Evolutionary conservation across 2,329 filamentous ascomycete genomes (phyloP).

Genomic region (Aureobasidium sp.): DNA sequence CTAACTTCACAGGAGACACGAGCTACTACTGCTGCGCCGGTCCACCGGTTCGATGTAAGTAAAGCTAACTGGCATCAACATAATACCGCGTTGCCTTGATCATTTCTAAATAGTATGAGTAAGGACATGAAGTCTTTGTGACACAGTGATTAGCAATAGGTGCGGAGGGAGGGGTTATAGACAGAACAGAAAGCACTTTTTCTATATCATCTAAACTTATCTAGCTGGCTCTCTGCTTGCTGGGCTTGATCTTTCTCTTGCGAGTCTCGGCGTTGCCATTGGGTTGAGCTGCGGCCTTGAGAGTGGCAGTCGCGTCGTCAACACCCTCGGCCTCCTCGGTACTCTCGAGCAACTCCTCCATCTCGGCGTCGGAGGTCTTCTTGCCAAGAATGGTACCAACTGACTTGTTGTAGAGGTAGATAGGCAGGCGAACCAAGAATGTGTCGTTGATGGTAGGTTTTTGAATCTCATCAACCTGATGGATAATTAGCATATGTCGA

Average conservation of each 20-base stretch:
- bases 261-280: slow-evolving; percentile 42
- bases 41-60: background rate
- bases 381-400: slow-evolving; percentile 38
- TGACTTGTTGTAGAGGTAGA: slow-evolving; percentile 58
- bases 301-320: slow-evolving; percentile 28
- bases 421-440: slow-evolving; percentile 69
- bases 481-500: slow-evolving; percentile 20
- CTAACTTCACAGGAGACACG: background rate
- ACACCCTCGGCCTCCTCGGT: slow-evolving; percentile 32
- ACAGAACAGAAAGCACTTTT: background rate
- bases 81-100: background rate
- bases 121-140: background rate
- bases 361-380: slow-evolving; percentile 25
- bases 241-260: slow-evolving; percentile 30
- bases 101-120: background rate
- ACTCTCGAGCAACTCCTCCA: slow-evolving; percentile 32
- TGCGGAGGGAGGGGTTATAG: too few species aligned
- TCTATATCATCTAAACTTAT: background rate
- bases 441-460: slow-evolving; percentile 75
- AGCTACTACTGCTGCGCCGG: background rate
- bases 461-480: slow-evolving; percentile 68
- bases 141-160: background rate
- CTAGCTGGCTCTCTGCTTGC: slow-evolving; percentile 11
- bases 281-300: slow-evolving; percentile 36
- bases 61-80: background rate